Percentiles rank a stretch among this genome's conserved stretches.
Evolutionary conservation across 2,329 filamentous ascomycete species (phyloP).

Genomic region (Xylaria sp.): DNA sequence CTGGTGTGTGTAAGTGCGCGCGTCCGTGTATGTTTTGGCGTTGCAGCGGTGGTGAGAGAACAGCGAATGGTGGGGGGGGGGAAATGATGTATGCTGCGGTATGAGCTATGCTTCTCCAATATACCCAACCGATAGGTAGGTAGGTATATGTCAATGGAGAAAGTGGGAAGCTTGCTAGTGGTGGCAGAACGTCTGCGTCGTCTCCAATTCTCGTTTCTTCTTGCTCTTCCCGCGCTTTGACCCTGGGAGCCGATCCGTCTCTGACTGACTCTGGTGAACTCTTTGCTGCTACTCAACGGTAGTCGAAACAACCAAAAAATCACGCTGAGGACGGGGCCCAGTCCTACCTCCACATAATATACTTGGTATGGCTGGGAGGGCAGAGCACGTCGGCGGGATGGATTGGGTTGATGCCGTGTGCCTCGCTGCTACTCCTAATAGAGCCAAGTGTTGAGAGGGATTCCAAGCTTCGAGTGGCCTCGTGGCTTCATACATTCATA

Average conservation of each 20-base stretch:
- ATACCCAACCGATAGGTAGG: constrained; percentile 25
- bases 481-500: constrained; percentile 44
- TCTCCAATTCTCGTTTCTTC: constrained; percentile 24
- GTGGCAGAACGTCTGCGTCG: constrained; percentile 13
- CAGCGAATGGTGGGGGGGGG: constrained; percentile 28
- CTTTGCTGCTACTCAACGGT: constrained; percentile 4
- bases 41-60: constrained; percentile 30
- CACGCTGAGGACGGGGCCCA: constrained; percentile 26
- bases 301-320: constrained; percentile 27
- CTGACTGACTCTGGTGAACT: constrained; percentile 1
- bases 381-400: constrained; percentile 32
- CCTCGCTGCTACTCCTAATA: constrained; percentile 41
- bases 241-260: constrained; percentile 25
- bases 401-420: constrained; percentile 41
- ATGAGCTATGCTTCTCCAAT: constrained; percentile 33
- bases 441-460: constrained; percentile 36
- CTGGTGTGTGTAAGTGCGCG: constrained; percentile 34
- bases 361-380: constrained; percentile 30
- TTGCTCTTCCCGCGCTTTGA: constrained; percentile 28
- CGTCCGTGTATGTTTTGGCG: constrained; percentile 37
- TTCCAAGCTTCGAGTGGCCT: constrained; percentile 34
- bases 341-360: constrained; percentile 44
- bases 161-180: constrained; percentile 19
- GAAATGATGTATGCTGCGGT: constrained; percentile 24
- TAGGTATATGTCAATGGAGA: constrained; percentile 29